Evolutionary conservation across 345 rosid species (phyloP).

Genomic region (Linum lewisii): DNA sequence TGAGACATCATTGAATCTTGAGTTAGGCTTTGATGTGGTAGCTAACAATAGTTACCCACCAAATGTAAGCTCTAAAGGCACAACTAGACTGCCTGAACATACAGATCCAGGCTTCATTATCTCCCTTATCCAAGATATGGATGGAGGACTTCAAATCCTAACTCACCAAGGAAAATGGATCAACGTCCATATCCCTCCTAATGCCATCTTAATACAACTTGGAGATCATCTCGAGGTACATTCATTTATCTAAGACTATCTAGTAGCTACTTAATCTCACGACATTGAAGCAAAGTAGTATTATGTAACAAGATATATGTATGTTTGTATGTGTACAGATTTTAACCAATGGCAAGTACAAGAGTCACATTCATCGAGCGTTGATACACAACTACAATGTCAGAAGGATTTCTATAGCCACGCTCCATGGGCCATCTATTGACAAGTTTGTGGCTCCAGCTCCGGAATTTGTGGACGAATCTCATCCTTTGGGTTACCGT

Average conservation of each 20-base stretch:
- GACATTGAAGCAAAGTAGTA: not conserved
- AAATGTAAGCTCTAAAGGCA: slow-evolving; percentile 11
- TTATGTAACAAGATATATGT: not conserved
- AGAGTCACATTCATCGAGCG: slow-evolving; percentile 22
- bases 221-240: slow-evolving; percentile 27
- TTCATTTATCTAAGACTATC: no score
- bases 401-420: slow-evolving; percentile 18
- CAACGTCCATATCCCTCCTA: slow-evolving; percentile 8
- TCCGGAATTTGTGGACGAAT: slow-evolving; percentile 8
- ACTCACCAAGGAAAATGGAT: slow-evolving; percentile 20
- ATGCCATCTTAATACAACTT: slow-evolving; percentile 17
- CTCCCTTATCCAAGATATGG: slow-evolving; percentile 22
- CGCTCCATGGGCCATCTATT: slow-evolving; percentile 21
- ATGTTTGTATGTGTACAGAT: slow-evolving; percentile 9
- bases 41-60: slow-evolving; percentile 25
- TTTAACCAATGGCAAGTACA: slow-evolving; percentile 21
- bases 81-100: slow-evolving; percentile 17
- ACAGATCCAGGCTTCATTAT: slow-evolving; percentile 28
- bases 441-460: slow-evolving; percentile 15
- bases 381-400: slow-evolving; percentile 12
- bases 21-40: slow-evolving; percentile 20
- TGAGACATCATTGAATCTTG: slow-evolving; percentile 16
- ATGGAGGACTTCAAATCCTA: slow-evolving; percentile 20
- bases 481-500: slow-evolving; percentile 11
- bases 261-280: not conserved